Evolutionary conservation across 1,284 basidiomycete species (phyloP), one percentile per base, ranked within the genome.

Genomic region (Pyrrhoderma noxium): DNA sequence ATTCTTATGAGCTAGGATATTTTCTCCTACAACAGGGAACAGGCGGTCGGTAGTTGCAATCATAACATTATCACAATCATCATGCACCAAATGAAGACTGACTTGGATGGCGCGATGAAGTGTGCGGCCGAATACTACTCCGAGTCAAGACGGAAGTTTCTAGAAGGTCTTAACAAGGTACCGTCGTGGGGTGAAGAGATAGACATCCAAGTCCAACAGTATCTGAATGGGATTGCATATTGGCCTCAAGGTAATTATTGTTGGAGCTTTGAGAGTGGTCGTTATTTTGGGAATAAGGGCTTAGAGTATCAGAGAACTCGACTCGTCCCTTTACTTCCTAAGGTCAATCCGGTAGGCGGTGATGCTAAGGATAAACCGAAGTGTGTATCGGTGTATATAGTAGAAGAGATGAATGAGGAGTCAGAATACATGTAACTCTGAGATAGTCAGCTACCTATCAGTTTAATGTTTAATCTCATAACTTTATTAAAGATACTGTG

Each of bases 221-320:
- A 73, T 51, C 53, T 69, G 42, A 60, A 70, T 47, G 69, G 69
- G 14, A 51, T 75, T 38, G 72, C 67, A 7, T 70, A 73, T 56
- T 73, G 70, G 71, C 68, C 70, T 22, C 64, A 67, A 46, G 68
- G 63, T 5, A 72, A 69, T 56, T 66, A 68, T 45, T 58, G 61
- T 38, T 74, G 72, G 72, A 66, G 64, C 38, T 72, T 71, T 57
- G 70, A 68, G 56, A 67, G 69, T 50, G 61, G 65, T 57, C 62
- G 71, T 25, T 74, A 74, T 57, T 72, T 72, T 49, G 70, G 70
- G 27, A 63, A 62, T 41, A 58, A 60, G 42, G 69, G 65, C 2
- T 53, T 58, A 1, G 61, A 63, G 23, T 63, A 70, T 16, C 58
- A 61, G 55, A 57, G 43, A 45, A 36, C 39, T 3, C 18, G 58